Conservation (phyloP, 2,329 filamentous ascomycete genomes). For the Ambrosiella beaveri region DNA sequence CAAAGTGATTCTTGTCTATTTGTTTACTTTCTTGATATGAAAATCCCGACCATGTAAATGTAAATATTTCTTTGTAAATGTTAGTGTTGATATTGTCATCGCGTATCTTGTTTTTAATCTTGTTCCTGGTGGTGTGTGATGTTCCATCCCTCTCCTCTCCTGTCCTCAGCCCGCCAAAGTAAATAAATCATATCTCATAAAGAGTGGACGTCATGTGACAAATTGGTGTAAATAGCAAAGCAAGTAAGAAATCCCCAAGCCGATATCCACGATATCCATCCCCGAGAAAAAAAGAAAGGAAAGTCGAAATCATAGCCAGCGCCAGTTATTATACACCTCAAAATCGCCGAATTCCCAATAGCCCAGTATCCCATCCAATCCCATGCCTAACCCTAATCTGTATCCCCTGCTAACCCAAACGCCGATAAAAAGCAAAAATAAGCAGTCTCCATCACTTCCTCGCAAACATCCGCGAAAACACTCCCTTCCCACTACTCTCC, state of each 20-base stretch:
- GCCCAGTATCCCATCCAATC: background rate
- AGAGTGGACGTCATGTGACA: conserved; percentile 7
- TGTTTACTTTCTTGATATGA: too few species aligned
- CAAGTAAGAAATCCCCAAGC: too few species aligned
- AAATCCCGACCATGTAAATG: too few species aligned
- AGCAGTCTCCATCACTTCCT: conserved; percentile 7
- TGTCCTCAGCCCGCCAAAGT: background rate
- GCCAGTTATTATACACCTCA: background rate
- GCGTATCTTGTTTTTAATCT: too few species aligned
- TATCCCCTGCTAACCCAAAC: background rate
- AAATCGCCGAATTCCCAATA: background rate
- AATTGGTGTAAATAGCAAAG: background rate
- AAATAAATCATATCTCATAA: conserved; percentile 3
- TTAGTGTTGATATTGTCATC: too few species aligned
- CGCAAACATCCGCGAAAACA: conserved; percentile 15
- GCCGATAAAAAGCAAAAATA: conserved; percentile 3
- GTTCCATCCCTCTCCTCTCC: background rate
- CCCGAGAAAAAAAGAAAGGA: background rate
- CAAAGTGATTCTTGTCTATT: too few species aligned
- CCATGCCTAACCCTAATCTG: too few species aligned
- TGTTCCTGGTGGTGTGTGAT: too few species aligned
- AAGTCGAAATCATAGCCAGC: background rate
- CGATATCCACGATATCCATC: background rate
- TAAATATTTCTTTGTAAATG: too few species aligned
- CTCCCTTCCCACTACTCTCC: conserved; percentile 7